Conservation (phyloP, 164 flowering plant genomes). For the Macadamia tetraphylla region DNA sequence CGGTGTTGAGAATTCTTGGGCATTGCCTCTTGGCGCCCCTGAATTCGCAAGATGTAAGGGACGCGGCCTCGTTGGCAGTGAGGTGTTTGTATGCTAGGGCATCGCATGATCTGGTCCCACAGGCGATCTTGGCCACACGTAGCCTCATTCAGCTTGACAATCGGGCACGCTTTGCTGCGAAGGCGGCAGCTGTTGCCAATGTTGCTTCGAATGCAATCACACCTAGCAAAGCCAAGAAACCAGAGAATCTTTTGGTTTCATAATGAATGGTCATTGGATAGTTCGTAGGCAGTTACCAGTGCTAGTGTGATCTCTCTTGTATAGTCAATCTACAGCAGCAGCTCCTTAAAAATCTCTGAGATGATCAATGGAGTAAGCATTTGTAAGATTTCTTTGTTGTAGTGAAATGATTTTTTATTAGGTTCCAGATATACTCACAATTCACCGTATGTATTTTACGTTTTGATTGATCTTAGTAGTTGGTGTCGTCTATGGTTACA, state of each 20-base stretch:
- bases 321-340: conserved; percentile 6
- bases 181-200: conserved; percentile 32
- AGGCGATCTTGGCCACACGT: conserved; percentile 76
- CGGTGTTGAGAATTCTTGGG: conserved; percentile 69
- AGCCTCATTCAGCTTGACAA: conserved; percentile 85
- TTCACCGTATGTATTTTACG: too few relatives aligned
- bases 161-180: conserved; percentile 45
- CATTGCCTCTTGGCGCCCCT: conserved; percentile 84
- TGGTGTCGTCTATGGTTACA: too few relatives aligned
- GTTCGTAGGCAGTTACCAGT: not conserved
- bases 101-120: conserved; percentile 79
- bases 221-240: conserved; percentile 81
- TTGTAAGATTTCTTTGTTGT: not conserved
- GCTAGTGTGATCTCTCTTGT: conserved; percentile 12
- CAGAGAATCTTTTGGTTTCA: conserved; percentile 78
- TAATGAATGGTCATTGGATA: conserved; percentile 36
- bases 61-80: conserved; percentile 68
- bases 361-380: not conserved
- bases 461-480: too few relatives aligned
- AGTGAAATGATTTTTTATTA: not conserved
- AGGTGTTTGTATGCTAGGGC: conserved; percentile 84
- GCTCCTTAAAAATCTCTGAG: conserved; percentile 2
- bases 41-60: conserved; percentile 68
- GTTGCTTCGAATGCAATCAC: conserved; percentile 64
- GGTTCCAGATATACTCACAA: too few relatives aligned